These are phyloP conservation scores for Entonaema liquescens DNA, from an alignment of 495 filamentous ascomycete genomes.

Conservation along the genomic window DNA sequence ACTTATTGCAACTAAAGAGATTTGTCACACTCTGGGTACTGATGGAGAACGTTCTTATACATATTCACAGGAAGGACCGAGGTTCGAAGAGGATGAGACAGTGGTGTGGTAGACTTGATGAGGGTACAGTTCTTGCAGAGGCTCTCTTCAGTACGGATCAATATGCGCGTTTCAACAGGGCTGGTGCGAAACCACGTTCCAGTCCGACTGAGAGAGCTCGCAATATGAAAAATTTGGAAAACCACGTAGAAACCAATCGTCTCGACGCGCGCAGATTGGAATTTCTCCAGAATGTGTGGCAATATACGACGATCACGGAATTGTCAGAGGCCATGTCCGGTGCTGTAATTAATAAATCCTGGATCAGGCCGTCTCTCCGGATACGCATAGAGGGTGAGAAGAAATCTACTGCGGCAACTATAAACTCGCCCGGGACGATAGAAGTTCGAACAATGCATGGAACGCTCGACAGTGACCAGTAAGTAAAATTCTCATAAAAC, in stretches of 20 bases:
- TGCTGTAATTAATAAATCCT: too few relatives aligned
- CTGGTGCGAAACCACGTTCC: not conserved
- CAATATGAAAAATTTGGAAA: too few relatives aligned
- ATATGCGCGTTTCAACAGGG: not conserved
- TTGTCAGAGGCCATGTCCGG: not conserved
- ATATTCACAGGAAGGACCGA: conserved; percentile 33
- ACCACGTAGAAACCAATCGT: not conserved
- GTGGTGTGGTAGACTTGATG: not conserved
- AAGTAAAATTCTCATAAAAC: conserved; percentile 11
- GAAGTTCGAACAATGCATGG: conserved; percentile 42
- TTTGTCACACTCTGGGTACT: conserved; percentile 37
- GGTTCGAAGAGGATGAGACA: not conserved
- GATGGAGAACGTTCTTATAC: conserved; percentile 14
- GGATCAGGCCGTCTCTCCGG: not conserved
- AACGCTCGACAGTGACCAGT: conserved; percentile 40
- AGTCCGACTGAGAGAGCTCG: not conserved
- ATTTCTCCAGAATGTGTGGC: conserved; percentile 22
- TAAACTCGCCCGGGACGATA: conserved; percentile 17
- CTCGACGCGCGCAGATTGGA: not conserved
- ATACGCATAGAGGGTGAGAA: conserved; percentile 5
- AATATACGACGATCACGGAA: conserved; percentile 3
- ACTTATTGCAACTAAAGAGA: conserved; percentile 31
- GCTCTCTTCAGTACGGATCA: not conserved
- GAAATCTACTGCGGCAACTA: not conserved
- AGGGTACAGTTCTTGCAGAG: not conserved